Base-by-base conservation (phyloP, 1,284 basidiomycete genomes). In the Grifola frondosa region DNA sequence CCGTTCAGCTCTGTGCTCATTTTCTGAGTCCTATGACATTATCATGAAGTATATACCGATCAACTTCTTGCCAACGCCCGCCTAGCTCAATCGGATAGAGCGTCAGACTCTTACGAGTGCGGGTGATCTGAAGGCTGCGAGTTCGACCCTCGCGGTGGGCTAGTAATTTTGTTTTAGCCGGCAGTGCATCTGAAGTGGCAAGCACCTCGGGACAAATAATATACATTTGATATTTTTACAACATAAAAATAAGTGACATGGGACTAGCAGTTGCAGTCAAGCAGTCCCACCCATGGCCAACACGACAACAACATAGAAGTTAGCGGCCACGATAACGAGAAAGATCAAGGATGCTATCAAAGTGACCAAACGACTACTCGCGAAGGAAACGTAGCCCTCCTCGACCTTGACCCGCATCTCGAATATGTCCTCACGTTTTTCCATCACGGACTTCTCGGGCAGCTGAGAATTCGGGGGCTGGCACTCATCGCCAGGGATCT, bases 61-160 rank as follows among this genome's bases (percentile, higher is more conserved):
- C n/a, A n/a, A n/a, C n/a, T n/a, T n/a, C n/a, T n/a, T n/a, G n/a
- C n/a, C n/a, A n/a, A 47, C 42, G 81, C 81, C 81, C 74, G 81
- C 81, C 80, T 84, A 84, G 83, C 84, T 86, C 83, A 86, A 84
- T 86, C 80, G 84, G 83, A 80, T 83, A 86, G 84, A 86, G 83
- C 84, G 81, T 84, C 81, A 84, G 84, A 84, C 83, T 85, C 59
- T 62, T 62, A 61, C 23, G n/a, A n/a, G n/a, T n/a, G n/a, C n/a
- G n/a, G 44, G 46, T 50, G 32, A 53, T 84, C 81, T 84, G 85
- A 88, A 87, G 84, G 84, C 83, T 88, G 85, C 82, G 82, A 86
- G 84, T 88, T 88, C 84, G 85, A 88, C 84, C 84, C 85, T 87
- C 84, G 82, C 84, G 84, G 84, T 88, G 84, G 84, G 82, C 84